Evolutionary conservation across 2,329 filamentous ascomycete species (phyloP), one percentile per base, ranked within the genome.

Genomic region (Cladophialophora exuberans): DNA sequence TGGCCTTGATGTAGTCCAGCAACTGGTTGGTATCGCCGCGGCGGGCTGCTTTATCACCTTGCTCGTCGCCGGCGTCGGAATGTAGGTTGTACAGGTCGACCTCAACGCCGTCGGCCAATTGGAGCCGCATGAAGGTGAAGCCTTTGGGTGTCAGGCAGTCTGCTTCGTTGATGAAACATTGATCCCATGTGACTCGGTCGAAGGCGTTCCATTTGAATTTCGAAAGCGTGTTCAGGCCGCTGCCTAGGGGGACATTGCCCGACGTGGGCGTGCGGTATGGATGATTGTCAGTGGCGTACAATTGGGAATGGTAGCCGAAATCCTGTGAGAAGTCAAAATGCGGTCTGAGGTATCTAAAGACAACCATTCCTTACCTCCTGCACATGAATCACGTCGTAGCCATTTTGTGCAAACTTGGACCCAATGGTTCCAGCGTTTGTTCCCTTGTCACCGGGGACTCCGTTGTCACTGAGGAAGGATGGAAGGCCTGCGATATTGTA

Each of bases 101-200:
- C 30, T 76, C 72, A 6, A 38, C 35, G 15, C 15, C 13, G 13
- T 17, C 13, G 3, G 74, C 76, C 11, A 86, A 62, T 17, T 75
- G 70, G 35, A 80, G 69, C 10, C 83, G 79, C 83, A 88, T 86
- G 43, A 83, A 83, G 1, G 84, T 87, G 68, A 87, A 87, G 11
- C 85, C 85, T 69, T 88, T 88, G 18, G 84, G 85, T 0, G 85
- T 87, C 59, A 87, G 71, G 66, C 85, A 88, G 67, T 88, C 85
- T 1, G 68, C 64, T 0, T 76, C 77, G 0, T 79, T 82, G 30
- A 77, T 76, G 64, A 82, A 68, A 70, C 85, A 87, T 2, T 66
- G 72, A 20, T 75, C 68, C 84, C 85, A 88, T 64, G 84, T 83
- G 44, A 78, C 71, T 11, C 84, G 79, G 38, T 73, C 70, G 61